These are phyloP conservation scores for Brettanomyces custersianus DNA, from an alignment of 805 yeast genomes.

Conservation along the genomic window DNA sequence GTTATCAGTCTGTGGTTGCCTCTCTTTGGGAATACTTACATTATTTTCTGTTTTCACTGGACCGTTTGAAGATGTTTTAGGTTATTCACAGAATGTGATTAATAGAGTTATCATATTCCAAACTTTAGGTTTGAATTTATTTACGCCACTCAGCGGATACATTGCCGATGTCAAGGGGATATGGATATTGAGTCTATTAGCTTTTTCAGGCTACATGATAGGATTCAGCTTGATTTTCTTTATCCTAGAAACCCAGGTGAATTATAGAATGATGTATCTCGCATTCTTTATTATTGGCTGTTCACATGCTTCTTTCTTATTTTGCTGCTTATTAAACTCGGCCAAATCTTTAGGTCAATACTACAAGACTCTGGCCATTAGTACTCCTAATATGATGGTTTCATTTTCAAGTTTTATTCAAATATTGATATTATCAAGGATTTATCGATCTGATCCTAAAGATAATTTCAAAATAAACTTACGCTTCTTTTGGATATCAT, in stretches of 20 bases:
- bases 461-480: constrained; percentile 15
- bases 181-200: constrained; percentile 52
- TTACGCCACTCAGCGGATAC: constrained; percentile 74
- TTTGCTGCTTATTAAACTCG: constrained; percentile 64
- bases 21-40: constrained; percentile 24
- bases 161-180: constrained; percentile 79
- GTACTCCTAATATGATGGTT: constrained; percentile 55
- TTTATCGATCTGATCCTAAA: constrained; percentile 11
- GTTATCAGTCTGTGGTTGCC: constrained; percentile 20
- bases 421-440: constrained; percentile 16
- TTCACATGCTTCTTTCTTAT: constrained; percentile 62
- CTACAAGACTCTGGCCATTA: constrained; percentile 69
- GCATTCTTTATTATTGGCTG: constrained; percentile 57
- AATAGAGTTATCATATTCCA: constrained; percentile 69
- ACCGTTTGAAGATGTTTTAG: constrained; percentile 47
- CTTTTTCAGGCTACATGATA: constrained; percentile 54
- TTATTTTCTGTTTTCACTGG: constrained; percentile 57
- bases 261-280: constrained; percentile 31
- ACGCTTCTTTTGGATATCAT: constrained; percentile 14
- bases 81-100: constrained; percentile 52
- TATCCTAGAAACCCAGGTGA: constrained; percentile 23
- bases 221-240: constrained; percentile 47
- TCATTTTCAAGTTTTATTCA: constrained; percentile 25
- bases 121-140: constrained; percentile 73
- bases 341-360: constrained; percentile 65